These are phyloP conservation scores for Clarireedia homoeocarpa DNA, from an alignment of 2,329 filamentous ascomycete species.

Conservation along the genomic window DNA sequence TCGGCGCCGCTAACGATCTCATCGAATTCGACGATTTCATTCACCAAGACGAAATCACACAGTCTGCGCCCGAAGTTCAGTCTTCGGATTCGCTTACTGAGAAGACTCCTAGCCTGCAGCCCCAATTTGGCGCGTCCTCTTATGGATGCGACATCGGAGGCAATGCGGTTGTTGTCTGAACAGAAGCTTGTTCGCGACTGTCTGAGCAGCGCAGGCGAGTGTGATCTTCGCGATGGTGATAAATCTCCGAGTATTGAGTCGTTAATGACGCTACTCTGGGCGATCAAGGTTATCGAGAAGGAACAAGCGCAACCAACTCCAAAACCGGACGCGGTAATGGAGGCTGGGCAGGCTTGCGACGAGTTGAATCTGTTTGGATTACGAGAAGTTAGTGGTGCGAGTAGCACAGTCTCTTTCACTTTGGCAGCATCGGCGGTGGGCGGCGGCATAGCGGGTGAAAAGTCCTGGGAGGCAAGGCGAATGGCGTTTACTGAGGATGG, in stretches of 20 bases:
- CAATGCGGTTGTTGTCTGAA: slow-evolving; percentile 64
- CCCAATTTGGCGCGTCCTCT: slow-evolving; percentile 66
- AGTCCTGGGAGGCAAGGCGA: slow-evolving; percentile 23
- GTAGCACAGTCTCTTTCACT: slow-evolving; percentile 9
- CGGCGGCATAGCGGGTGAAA: slow-evolving; percentile 17
- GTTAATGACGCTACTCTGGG: slow-evolving; percentile 30
- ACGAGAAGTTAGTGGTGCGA: slow-evolving; percentile 10
- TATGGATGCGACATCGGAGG: slow-evolving; percentile 65
- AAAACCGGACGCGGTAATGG: slow-evolving; percentile 22
- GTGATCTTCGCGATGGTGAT: slow-evolving; percentile 18
- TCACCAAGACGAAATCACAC: slow-evolving; percentile 39
- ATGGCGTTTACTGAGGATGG: slow-evolving; percentile 19
- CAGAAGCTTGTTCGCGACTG: slow-evolving; percentile 27
- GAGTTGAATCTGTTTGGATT: slow-evolving; percentile 25
- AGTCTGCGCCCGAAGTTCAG: slow-evolving; percentile 28
- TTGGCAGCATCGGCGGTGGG: slow-evolving; percentile 9
- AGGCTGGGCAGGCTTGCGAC: slow-evolving; percentile 22
- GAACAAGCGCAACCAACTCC: slow-evolving; percentile 16
- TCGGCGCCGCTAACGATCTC: slow-evolving; percentile 44
- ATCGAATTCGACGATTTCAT: slow-evolving; percentile 45
- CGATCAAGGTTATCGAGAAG: slow-evolving; percentile 24
- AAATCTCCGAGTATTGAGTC: slow-evolving; percentile 24
- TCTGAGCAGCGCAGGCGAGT: slow-evolving; percentile 24
- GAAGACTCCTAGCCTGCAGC: slow-evolving; percentile 61
- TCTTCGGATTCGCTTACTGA: slow-evolving; percentile 31